Percentiles rank a stretch among this genome's conserved stretches.
phyloP scores from a whole-genome alignment of 768 basidiomycete species.

The Boletus edulis region DNA sequence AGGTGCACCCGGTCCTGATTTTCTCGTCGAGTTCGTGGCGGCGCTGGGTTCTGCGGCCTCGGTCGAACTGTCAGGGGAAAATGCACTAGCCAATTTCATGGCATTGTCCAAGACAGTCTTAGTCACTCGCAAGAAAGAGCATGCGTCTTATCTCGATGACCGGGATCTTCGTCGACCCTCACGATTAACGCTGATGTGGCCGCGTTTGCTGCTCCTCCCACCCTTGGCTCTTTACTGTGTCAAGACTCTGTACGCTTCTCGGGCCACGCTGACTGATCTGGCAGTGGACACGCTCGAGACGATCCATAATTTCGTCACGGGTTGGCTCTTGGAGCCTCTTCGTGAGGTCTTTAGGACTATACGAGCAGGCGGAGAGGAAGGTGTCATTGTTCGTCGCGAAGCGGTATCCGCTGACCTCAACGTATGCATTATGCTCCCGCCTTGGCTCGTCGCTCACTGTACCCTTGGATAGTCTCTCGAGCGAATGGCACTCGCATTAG shows the following conservation, averaged over 20 bases:
- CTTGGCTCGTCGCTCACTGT: neutral
- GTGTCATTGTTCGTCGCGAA: conserved; percentile 73
- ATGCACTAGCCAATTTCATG: conserved; percentile 11
- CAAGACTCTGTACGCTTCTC: conserved; percentile 54
- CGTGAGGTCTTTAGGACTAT: conserved; percentile 80
- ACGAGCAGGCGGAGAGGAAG: conserved; percentile 72
- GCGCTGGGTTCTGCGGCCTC: conserved; percentile 19
- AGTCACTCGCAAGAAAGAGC: conserved; percentile 28
- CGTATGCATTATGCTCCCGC: conserved; percentile 38
- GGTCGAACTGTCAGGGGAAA: conserved; percentile 9
- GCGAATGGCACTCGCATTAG: conserved; percentile 87
- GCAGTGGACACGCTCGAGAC: conserved; percentile 65
- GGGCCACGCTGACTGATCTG: conserved; percentile 54
- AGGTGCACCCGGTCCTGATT: conserved; percentile 5
- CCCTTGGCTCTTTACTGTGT: conserved; percentile 56
- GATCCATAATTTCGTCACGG: conserved; percentile 64
- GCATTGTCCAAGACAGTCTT: conserved; percentile 20
- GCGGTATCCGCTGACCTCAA: conserved; percentile 85
- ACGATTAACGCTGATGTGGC: conserved; percentile 73
- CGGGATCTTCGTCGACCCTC: conserved; percentile 63
- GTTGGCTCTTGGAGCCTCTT: conserved; percentile 88
- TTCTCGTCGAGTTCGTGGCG: conserved; percentile 23
- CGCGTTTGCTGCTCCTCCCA: conserved; percentile 73
- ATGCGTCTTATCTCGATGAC: conserved; percentile 28
- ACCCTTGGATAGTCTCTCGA: conserved; percentile 69